Evolutionary conservation across 2,329 filamentous ascomycete species (phyloP).

Genomic region (Claviceps monticola): DNA sequence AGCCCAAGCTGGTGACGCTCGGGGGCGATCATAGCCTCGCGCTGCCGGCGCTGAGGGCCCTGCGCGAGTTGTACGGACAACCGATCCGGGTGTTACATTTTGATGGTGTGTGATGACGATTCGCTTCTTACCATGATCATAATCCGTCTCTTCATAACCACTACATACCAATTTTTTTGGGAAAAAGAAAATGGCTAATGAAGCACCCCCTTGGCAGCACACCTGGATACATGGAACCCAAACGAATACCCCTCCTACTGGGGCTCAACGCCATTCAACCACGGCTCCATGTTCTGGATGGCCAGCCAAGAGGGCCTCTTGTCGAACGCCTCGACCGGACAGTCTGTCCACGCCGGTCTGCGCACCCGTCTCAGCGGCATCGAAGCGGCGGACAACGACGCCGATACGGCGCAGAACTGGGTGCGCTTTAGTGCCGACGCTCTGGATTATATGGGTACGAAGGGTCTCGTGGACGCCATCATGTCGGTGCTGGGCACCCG

Average conservation of each 20-base stretch:
- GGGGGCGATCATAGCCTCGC: conserved; percentile 63
- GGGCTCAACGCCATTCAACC: conserved; percentile 56
- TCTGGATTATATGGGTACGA: conserved; percentile 67
- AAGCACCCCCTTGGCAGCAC: conserved; percentile 21
- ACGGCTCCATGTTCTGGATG: conserved; percentile 87
- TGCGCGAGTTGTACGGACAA: conserved; percentile 46
- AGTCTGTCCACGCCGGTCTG: conserved; percentile 68
- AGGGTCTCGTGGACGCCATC: conserved; percentile 57
- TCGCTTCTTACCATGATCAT: too few species aligned
- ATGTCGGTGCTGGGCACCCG: conserved; percentile 59
- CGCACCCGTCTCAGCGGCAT: conserved; percentile 59
- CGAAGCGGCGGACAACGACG: conserved; percentile 54
- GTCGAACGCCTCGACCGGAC: conserved; percentile 52
- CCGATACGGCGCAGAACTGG: conserved; percentile 66
- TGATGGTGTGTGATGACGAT: conserved; percentile 29
- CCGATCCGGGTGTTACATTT: conserved; percentile 62
- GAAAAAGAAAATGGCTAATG: too few species aligned
- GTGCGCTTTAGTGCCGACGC: conserved; percentile 67
- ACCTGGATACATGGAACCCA: conserved; percentile 79
- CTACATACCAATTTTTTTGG: too few species aligned
- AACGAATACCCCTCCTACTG: conserved; percentile 67
- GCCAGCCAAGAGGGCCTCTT: conserved; percentile 71
- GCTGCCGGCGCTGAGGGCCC: conserved; percentile 53
- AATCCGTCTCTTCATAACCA: too few species aligned
- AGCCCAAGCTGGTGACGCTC: conserved; percentile 50